Evolutionary conservation across 2,329 filamentous ascomycete genomes (phyloP), one percentile per base, ranked within the genome.

Genomic region (Arthroderma sp.): DNA sequence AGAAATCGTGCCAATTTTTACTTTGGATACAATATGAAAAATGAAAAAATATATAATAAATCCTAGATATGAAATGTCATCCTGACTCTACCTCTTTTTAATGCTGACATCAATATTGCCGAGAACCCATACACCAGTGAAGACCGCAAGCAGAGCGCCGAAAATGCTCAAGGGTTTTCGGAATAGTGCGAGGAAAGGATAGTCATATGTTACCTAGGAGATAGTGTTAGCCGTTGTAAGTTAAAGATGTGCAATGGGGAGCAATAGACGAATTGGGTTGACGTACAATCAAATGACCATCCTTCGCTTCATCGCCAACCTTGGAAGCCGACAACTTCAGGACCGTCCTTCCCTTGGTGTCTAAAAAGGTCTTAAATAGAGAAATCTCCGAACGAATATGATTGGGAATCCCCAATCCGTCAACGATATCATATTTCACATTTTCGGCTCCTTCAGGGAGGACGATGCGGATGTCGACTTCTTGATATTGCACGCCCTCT

Each of bases 111-210:
- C 85, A 61, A 96, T 76, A 66, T 82, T 85, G 33, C 89, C 86
- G 59, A 96, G 71, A 2, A 83, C 74, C 84, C 87, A 96, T 4
- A 81, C 80, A 1, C 83, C 79, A 41, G 82, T 77, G 72, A 95
- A 95, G 11, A 95, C 74, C n/a, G 79, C 76, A 63, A 94, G 69
- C 61, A 87, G 74, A 64, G 86, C 89, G 33, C 77, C 76, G 62
- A 93, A 88, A 60, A 97, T 81, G 23, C 91, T 82, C 19, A 95
- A 63, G 0, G 93, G 93, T 77, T 98, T 98, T 66, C 90, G 83
- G 65, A 95, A 81, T 39, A 81, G 82, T 28, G 88, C 86, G 2
- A 79, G 68, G 63, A 86, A 78, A 1, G 91, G 82, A 68, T 93
- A 88, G 62, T 95, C 87, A 71, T 98, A 98, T 1, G 87, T 86